Base-by-base conservation (phyloP, 1,139 yeast genomes). In the Pichia terricola region DNA sequence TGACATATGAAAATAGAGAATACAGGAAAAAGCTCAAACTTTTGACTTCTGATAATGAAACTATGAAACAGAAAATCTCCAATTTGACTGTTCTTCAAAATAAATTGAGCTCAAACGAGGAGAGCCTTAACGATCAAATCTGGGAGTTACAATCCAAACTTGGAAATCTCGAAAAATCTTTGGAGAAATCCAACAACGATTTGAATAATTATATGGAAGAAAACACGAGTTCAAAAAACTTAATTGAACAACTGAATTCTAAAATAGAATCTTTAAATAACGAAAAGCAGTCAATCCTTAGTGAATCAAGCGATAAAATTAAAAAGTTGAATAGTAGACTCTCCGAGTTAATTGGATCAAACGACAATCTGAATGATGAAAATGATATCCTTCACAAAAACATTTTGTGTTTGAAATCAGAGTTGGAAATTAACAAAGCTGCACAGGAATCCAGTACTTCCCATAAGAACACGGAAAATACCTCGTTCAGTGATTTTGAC, bases 1-100 rank as follows among this genome's bases (percentile, higher is more conserved):
- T 87, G 45, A 84, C 79, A 44, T 80, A 81, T 7, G 89, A 82
- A 48, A 82, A 80, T 57, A 76, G 73, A 45, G 70, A 69, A 52
- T 71, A 73, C 45, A 68, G 74, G 51, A 48, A 62, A 28, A 66
- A 68, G 52, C 53, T 77, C 45, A 66, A 69, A 50, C 57, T 68
- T 5, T 60, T 71, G 9, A 65, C 65, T 35, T 72, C 69, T 7
- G 50, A 51, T 26, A 47, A 41, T 34, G 50, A 46, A 9, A 38
- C 47, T 5, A 38, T 60, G 46, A 66, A 68, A 42, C 67, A 66
- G 37, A 73, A 75, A 53, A 57, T 69, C 5, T 49, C 49, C 11
- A 61, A 61, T 46, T 45, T 61, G 16, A 48, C 51, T 22, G 37
- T 55, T 26, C 44, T 61, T 36, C 66, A 68, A 40, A 65, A 64